Evolutionary conservation across 176 grass and related monocot genomes (phyloP), one percentile per base, ranked within the genome.

Genomic region (Chrysopogon serrulatus): DNA sequence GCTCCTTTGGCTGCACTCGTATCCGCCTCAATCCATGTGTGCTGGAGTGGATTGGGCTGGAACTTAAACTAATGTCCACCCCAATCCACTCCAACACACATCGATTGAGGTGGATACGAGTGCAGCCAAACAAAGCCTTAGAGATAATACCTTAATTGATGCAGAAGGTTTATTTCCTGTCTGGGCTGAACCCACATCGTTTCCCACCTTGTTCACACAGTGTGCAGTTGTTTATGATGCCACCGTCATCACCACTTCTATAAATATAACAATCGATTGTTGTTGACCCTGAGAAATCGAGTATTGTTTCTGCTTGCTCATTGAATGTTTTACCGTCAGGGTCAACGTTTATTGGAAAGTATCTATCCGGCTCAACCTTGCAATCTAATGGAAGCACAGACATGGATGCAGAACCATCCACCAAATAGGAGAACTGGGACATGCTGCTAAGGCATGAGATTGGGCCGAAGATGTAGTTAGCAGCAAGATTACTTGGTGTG

Each of bases 151-250:
- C 71, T 12, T 60, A 68, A 45, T 53, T 64, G 1, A 41, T 53
- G 69, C 83, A 89, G 61, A 79, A 79, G 19, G 83, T 16, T 76
- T 67, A n/a, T 27, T 83, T 86, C 37, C 13, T 64, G 42, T 18
- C 11, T 10, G 10, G 5, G 63, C 57, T 74, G 39, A 79, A 89
- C 2, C 27, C 78, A 43, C 90, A 86, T 39, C 3, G n/a, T 27
- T n/a, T 40, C 37, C 74, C 37, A 28, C 5, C 15, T 5, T 0
- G 0, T 36, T 75, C 64, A n/a, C 86, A 92, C 5, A 0, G 0
- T 53, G 2, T 33, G 45, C 72, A 78, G 10, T 68, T 36, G 1
- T 4, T 0, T 57, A 2, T 1, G 53, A 10, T 3, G 21, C n/a
- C n/a, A n/a, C n/a, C n/a, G n/a, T n/a, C n/a, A n/a, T 3, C 21